phyloP scores from a whole-genome alignment of 306 rosid species.

The Oemleria cerasiformis region DNA sequence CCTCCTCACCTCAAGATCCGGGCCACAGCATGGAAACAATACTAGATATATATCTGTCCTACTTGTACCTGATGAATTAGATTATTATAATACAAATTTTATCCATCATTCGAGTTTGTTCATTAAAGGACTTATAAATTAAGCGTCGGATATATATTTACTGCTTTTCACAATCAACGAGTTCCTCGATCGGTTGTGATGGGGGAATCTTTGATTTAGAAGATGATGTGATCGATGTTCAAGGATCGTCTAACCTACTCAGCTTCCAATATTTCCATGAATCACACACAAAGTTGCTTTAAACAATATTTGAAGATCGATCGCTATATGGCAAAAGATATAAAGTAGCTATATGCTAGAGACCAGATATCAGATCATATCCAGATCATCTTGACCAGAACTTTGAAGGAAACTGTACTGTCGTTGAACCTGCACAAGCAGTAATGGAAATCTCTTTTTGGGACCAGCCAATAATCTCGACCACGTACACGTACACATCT shows the following conservation, averaged over 20 bases:
- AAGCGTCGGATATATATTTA: too few relatives aligned
- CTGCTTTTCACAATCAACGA: not conserved
- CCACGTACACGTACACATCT: not conserved
- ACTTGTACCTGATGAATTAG: not conserved
- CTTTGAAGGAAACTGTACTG: constrained; percentile 7
- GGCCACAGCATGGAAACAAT: not conserved
- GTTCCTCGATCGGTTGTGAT: not conserved
- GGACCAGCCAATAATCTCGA: not conserved
- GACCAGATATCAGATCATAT: not conserved
- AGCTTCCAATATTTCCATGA: constrained; percentile 18
- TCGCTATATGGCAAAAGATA: constrained; percentile 12
- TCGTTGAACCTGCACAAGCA: constrained; percentile 15
- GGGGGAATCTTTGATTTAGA: not conserved
- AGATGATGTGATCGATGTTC: constrained; percentile 17
- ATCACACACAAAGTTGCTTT: constrained; percentile 18
- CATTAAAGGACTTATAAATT: too few relatives aligned
- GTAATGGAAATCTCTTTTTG: not conserved
- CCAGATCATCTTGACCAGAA: constrained; percentile 17
- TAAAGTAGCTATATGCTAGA: constrained; percentile 2
- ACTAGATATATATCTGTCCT: not conserved
- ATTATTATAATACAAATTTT: not conserved
- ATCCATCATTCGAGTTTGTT: too few relatives aligned
- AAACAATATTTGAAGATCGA: not conserved
- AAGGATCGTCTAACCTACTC: constrained; percentile 13
- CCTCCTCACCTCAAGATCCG: constrained; percentile 1